These are phyloP conservation scores for Eutrema yunnanense DNA, from an alignment of 345 rosid species.

Conservation along the genomic window DNA sequence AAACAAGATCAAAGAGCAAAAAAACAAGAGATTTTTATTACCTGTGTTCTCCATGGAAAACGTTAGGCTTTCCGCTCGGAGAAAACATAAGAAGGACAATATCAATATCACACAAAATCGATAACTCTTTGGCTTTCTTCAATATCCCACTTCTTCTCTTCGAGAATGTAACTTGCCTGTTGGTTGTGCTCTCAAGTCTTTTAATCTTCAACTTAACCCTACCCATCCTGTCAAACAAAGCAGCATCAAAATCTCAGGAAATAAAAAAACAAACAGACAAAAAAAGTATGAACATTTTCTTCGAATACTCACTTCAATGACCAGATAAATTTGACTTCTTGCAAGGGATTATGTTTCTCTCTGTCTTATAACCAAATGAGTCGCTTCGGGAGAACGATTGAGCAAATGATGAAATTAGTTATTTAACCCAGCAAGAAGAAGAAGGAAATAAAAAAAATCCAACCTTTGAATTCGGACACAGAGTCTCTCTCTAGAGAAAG, in stretches of 20 bases:
- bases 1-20: neutral
- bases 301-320: slow-evolving; percentile 17
- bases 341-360: neutral
- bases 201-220: slow-evolving; percentile 85
- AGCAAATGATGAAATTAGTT: neutral
- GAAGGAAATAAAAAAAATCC: neutral
- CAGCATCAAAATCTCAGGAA: neutral
- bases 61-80: slow-evolving; percentile 68
- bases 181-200: slow-evolving; percentile 68
- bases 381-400: neutral
- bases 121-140: slow-evolving; percentile 89
- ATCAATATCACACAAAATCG: slow-evolving; percentile 79
- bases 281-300: neutral
- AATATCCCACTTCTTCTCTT: slow-evolving; percentile 77
- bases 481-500: slow-evolving; percentile 19
- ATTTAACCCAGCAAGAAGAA: slow-evolving; percentile 2
- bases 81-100: slow-evolving; percentile 85
- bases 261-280: neutral
- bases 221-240: slow-evolving; percentile 53
- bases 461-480: slow-evolving; percentile 9
- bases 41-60: slow-evolving; percentile 77
- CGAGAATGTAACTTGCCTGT: slow-evolving; percentile 76
- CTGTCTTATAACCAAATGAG: neutral
- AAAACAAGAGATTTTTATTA: slow-evolving; percentile 1
- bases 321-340: neutral